Evolutionary conservation across 108 stramenopile species (phyloP).

Genomic region (Fistulifera pelliculosa): DNA sequence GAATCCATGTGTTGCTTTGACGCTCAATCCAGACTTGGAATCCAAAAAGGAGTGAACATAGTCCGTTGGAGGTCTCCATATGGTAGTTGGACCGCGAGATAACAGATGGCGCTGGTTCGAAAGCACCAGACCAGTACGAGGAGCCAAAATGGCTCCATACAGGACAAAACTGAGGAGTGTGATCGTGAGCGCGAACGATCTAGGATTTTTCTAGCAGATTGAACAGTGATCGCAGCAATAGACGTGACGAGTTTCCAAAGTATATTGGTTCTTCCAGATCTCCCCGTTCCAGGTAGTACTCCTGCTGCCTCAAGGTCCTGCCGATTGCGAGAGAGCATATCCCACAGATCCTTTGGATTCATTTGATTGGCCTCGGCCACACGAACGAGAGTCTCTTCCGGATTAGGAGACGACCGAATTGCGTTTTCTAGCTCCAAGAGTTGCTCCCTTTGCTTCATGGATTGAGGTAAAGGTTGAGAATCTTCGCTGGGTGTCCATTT

Average conservation of each 20-base stretch:
- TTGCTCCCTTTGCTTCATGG: conserved; percentile 40
- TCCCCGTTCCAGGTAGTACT: conserved; percentile 7
- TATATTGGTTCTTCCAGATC: conserved; percentile 21
- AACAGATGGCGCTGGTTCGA: conserved; percentile 28
- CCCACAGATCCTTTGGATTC: conserved; percentile 38
- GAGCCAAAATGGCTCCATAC: conserved; percentile 34
- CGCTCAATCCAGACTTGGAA: neutral
- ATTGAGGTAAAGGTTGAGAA: neutral
- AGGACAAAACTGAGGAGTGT: conserved; percentile 15
- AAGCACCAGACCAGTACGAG: conserved; percentile 56
- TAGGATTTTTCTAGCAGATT: conserved; percentile 42
- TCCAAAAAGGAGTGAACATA: conserved; percentile 25
- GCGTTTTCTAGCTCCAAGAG: conserved; percentile 55
- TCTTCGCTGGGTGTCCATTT: conserved; percentile 1
- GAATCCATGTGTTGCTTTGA: neutral
- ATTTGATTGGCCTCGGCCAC: conserved; percentile 60
- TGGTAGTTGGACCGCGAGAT: conserved; percentile 46
- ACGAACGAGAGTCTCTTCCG: conserved; percentile 46
- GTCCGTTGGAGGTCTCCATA: conserved; percentile 29
- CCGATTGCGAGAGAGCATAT: conserved; percentile 57
- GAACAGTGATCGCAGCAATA: conserved; percentile 21
- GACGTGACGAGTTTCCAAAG: conserved; percentile 28
- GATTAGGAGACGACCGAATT: conserved; percentile 58
- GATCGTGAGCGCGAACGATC: conserved; percentile 29
- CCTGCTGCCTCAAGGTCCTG: conserved; percentile 39